Evolutionary conservation across 2,329 filamentous ascomycete species (phyloP).

Genomic region (Aspergillus tubingensis): DNA sequence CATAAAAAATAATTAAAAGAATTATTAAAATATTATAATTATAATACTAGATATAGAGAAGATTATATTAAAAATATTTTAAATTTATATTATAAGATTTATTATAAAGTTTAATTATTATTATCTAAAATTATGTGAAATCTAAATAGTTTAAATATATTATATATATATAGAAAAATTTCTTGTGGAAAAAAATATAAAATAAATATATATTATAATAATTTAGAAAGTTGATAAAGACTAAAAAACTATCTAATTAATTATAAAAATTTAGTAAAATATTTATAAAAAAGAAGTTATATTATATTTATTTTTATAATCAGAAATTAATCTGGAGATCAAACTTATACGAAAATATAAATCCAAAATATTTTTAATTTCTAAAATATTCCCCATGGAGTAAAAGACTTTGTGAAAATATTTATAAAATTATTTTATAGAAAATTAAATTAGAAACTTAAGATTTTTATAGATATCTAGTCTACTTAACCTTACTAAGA

Average conservation of each 20-base stretch:
- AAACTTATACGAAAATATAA: not conserved
- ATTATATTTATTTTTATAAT: not conserved
- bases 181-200: not conserved
- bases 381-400: not conserved
- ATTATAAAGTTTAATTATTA: not conserved
- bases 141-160: not conserved
- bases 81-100: not conserved
- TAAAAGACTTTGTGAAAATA: not conserved
- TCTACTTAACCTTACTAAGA: not conserved
- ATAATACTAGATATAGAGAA: not conserved
- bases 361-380: not conserved
- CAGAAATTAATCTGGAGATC: not conserved
- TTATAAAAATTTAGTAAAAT: not conserved
- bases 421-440: not conserved
- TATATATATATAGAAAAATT: not conserved
- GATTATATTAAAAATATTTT: not conserved
- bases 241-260: not conserved
- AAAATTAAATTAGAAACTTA: not conserved
- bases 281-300: not conserved
- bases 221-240: not conserved
- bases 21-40: not conserved
- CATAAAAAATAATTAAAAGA: not conserved
- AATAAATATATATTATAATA: slow-evolving; percentile 1
- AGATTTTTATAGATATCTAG: not conserved
- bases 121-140: not conserved